phyloP scores from a whole-genome alignment of 305 asterid species.

The Fraxinus angustifolia region DNA sequence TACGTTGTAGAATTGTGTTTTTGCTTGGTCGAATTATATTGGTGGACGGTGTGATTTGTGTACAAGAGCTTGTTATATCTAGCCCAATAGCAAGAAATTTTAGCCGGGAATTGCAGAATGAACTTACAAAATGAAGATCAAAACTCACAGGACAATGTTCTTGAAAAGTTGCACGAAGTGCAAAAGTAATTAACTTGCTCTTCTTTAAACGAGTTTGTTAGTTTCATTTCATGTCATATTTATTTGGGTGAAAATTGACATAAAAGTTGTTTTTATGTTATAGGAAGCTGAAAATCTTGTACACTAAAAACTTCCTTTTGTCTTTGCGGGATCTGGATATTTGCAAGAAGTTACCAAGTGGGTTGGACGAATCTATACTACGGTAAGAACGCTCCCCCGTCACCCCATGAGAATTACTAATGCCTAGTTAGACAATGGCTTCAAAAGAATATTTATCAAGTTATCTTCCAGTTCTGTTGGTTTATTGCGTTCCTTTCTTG shows the following conservation, averaged over 20 bases:
- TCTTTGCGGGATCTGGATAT: conserved; percentile 61
- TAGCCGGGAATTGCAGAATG: conserved; percentile 29
- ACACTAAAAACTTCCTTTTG: conserved; percentile 65
- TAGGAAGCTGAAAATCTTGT: conserved; percentile 62
- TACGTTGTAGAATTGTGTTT: background rate
- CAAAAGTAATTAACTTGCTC: conserved; percentile 27
- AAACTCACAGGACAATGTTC: conserved; percentile 17
- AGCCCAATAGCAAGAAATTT: background rate
- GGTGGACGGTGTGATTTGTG: conserved; percentile 9
- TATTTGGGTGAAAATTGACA: conserved; percentile 12
- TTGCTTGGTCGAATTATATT: conserved; percentile 1
- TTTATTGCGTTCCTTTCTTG: conserved; percentile 13
- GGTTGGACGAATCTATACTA: conserved; percentile 45
- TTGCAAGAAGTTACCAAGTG: conserved; percentile 79
- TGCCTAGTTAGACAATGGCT: conserved; percentile 1
- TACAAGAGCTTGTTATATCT: conserved; percentile 14
- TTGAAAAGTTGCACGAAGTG: conserved; percentile 13
- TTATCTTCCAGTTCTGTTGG: background rate
- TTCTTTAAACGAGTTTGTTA: background rate
- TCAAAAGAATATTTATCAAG: background rate
- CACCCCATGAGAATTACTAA: conserved; percentile 3
- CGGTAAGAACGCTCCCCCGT: conserved; percentile 39
- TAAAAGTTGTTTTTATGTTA: conserved; percentile 27
- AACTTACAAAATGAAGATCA: conserved; percentile 38
- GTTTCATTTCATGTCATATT: background rate